Evolutionary conservation across 2,329 filamentous ascomycete genomes (phyloP).

Genomic region (Aspergillus sergii): DNA sequence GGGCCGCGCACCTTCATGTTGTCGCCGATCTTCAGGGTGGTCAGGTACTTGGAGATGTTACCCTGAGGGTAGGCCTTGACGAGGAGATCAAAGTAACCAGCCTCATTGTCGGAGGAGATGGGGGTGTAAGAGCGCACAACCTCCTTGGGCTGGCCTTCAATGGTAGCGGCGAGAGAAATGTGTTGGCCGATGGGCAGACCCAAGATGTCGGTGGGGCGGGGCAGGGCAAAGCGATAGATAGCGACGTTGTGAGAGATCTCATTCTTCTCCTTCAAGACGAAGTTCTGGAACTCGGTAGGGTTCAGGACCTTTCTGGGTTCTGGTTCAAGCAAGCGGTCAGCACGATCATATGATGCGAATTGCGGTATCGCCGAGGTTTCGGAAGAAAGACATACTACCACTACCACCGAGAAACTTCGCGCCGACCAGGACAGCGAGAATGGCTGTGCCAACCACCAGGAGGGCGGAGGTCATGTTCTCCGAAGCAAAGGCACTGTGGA

Average conservation of each 20-base stretch:
- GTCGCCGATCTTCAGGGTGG: conserved; percentile 78
- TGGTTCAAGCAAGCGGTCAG: conserved; percentile 36
- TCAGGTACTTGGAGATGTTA: conserved; percentile 95
- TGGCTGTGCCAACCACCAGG: conserved; percentile 72
- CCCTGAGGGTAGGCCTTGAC: conserved; percentile 98
- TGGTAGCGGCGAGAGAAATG: conserved; percentile 87
- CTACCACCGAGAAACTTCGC: conserved; percentile 72
- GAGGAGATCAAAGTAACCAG: conserved; percentile 91
- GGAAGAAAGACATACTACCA: conserved; percentile 56
- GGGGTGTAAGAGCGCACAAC: conserved; percentile 91
- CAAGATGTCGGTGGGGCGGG: conserved; percentile 75
- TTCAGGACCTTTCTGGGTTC: conserved; percentile 82
- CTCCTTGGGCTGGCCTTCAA: conserved; percentile 77
- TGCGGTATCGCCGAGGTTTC: neutral
- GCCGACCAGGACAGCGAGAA: conserved; percentile 68
- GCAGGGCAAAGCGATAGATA: conserved; percentile 94
- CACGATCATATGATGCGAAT: conserved; percentile 7
- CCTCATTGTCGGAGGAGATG: conserved; percentile 84
- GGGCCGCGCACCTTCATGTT: conserved; percentile 89
- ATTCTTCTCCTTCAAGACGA: conserved; percentile 91
- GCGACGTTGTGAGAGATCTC: conserved; percentile 97
- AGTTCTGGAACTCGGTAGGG: conserved; percentile 85
- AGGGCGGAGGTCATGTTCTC: conserved; percentile 75
- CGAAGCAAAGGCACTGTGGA: conserved; percentile 33
- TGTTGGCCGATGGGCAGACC: conserved; percentile 98